Base-by-base conservation (phyloP, 1,284 basidiomycete genomes). In the Apiotrichum montevideense region DNA sequence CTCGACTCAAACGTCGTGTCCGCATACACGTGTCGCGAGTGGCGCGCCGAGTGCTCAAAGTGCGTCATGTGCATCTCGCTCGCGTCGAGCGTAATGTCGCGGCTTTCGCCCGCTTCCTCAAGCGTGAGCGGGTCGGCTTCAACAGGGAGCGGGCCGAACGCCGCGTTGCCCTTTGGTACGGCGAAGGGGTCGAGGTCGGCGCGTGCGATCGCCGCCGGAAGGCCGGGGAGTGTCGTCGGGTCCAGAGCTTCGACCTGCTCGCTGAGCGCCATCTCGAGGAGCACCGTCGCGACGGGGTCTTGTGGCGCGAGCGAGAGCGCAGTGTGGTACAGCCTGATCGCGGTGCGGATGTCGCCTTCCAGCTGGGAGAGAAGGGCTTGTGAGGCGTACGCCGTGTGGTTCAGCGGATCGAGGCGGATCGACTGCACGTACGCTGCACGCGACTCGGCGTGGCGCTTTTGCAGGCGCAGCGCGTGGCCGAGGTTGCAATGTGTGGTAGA, bases 291-390 rank as follows among this genome's bases (percentile, higher is more conserved):
- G 68, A 92, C 86, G 1, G 87, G 82, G 66, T 96, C 94, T 61
- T 91, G 87, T 0, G 91, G 90, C 55, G 88, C 83, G 55, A 96
- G 81, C 54, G 87, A 86, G 45, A 96, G 78, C 0, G 91, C 87
- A 85, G 92, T 87, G 71, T 97, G 93, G 66, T 94, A 96, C 59
- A 85, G 86, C 33, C 87, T 76, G 63, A 97, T 92, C 1, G 92
- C 88, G 13, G 82, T 81, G 61, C 92, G 86, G 11, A 86, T 76
- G 51, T 90, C 80, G 41, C 83, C 84, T 60, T 85, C 77, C 9
- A 88, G 79, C 64, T 95, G 89, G 62, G 86, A 80, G 3, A 92
- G 85, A 71, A 95, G 85, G 6, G 90, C 94, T 3, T 94, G 79
- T 66, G 89, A 88, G 4, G 87, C 85, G 49, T 91, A 82, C 5